Percentiles rank a stretch among this genome's conserved stretches.
phyloP scores from a whole-genome alignment of 2,329 filamentous ascomycete genomes.

The Penicillium sclerotiorum region DNA sequence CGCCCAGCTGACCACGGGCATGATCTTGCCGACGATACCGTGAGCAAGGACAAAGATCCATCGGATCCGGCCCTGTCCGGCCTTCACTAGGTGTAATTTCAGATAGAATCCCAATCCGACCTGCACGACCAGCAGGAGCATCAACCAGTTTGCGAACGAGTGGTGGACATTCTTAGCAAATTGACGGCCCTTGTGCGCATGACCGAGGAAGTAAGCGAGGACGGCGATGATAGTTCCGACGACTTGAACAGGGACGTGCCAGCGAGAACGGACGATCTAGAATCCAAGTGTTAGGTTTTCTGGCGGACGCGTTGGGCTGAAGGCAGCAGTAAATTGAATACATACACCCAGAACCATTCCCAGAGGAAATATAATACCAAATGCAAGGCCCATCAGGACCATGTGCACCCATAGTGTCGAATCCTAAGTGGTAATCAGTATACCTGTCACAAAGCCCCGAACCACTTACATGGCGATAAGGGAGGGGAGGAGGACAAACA shows the following conservation, averaged over 20 bases:
- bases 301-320: background rate
- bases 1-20: constrained; percentile 84
- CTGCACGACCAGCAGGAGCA: constrained; percentile 77
- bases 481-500: constrained; percentile 52
- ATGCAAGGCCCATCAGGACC: constrained; percentile 79
- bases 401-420: constrained; percentile 92
- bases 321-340: background rate
- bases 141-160: constrained; percentile 76
- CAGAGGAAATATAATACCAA: constrained; percentile 87
- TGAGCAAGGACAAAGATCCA: constrained; percentile 72
- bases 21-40: constrained; percentile 78
- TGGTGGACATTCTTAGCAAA: constrained; percentile 82
- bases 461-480: background rate
- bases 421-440: constrained; percentile 55
- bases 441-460: background rate
- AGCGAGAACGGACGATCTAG: constrained; percentile 84
- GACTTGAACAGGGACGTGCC: constrained; percentile 89
- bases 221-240: constrained; percentile 74
- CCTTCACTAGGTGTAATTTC: constrained; percentile 83
- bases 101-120: constrained; percentile 82
- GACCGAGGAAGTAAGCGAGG: constrained; percentile 86
- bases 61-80: constrained; percentile 77
- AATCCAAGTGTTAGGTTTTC: background rate
- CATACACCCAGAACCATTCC: constrained; percentile 94
- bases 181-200: constrained; percentile 84